Evolutionary conservation across 1,139 yeast genomes (phyloP), one percentile per base, ranked within the genome.

Genomic region (Kodamaea ohmeri): DNA sequence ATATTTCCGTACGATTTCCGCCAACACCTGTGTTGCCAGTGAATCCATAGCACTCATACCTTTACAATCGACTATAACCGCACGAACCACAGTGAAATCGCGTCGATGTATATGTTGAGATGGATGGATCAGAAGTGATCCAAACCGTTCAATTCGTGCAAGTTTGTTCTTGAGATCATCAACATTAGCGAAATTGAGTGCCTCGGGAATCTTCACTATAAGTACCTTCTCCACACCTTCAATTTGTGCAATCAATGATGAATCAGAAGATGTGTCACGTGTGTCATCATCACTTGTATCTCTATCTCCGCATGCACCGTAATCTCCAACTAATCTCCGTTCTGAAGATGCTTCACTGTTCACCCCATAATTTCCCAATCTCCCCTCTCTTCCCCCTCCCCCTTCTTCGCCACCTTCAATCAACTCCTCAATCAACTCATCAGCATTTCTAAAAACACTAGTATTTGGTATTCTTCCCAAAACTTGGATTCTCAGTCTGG

Each of bases 381-480:
- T n/a, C n/a, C n/a, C n/a, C n/a, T n/a, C n/a, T n/a, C n/a, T n/a
- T n/a, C n/a, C 22, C n/a, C 12, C 13, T 5, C 47, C 48, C 27
- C 43, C 45, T 33, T 55, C 53, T 9, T 20, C 48, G 11, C 44
- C 50, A 25, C 40, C 43, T 16, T 24, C 22, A 45, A 61, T 62
- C 27, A 62, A 55, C 39, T 63, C 69, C 45, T 63, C 69, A 13
- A 62, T 60, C 25, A 63, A 48, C 38, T 61, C 61, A 42, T 63
- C 69, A 2, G 65, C 67, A 45, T 63, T 63, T 32, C 67, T 46
- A 47, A 62, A 63, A 3, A 55, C 59, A 2, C 49, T 39, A 3
- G 67, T 61, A 41, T 61, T 45, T 11, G 69, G 67, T 9, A 63
- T 49, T 22, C 67, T 47, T 4, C 67, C 69, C 42, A 63, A 49